Conservation (phyloP, 805 yeast genomes). For the Zygotorulaspora sp. region DNA sequence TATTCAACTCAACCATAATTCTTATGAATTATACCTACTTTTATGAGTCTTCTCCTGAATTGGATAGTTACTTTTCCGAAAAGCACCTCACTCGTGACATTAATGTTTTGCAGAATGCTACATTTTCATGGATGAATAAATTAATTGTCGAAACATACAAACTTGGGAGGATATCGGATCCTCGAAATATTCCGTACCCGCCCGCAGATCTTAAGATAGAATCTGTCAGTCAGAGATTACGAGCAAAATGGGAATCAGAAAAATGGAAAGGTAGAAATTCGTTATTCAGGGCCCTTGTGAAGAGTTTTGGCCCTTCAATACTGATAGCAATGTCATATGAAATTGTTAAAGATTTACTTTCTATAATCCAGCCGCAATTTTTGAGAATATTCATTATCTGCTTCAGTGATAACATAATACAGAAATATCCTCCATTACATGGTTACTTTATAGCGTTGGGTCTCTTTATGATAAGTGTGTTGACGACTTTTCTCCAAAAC, state of each 20-base stretch:
- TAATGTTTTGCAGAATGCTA: slow-evolving; percentile 36
- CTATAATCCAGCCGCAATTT: slow-evolving; percentile 55
- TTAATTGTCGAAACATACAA: slow-evolving; percentile 39
- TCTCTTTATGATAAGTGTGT: slow-evolving; percentile 58
- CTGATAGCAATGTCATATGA: slow-evolving; percentile 37
- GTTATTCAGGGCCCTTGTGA: slow-evolving; percentile 36
- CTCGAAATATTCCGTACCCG: slow-evolving; percentile 42
- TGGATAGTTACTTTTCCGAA: slow-evolving; percentile 35
- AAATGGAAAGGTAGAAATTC: slow-evolving; percentile 30
- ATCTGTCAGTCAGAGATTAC: slow-evolving; percentile 32
- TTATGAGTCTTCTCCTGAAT: slow-evolving; percentile 39
- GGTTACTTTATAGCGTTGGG: slow-evolving; percentile 61
- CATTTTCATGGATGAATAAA: slow-evolving; percentile 48
- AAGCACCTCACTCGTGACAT: slow-evolving; percentile 29
- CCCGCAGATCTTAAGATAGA: slow-evolving; percentile 38
- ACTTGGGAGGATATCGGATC: slow-evolving; percentile 38
- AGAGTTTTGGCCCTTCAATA: slow-evolving; percentile 39
- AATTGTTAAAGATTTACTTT: slow-evolving; percentile 37
- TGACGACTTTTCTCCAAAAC: slow-evolving; percentile 60
- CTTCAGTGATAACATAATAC: slow-evolving; percentile 35
- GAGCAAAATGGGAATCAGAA: slow-evolving; percentile 37
- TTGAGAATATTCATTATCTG: slow-evolving; percentile 46
- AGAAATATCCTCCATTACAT: slow-evolving; percentile 44
- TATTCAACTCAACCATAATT: slow-evolving; percentile 34
- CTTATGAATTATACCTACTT: slow-evolving; percentile 39